Base-by-base conservation (phyloP, 2,329 filamentous ascomycete genomes). In the Meredithiella fracta region DNA sequence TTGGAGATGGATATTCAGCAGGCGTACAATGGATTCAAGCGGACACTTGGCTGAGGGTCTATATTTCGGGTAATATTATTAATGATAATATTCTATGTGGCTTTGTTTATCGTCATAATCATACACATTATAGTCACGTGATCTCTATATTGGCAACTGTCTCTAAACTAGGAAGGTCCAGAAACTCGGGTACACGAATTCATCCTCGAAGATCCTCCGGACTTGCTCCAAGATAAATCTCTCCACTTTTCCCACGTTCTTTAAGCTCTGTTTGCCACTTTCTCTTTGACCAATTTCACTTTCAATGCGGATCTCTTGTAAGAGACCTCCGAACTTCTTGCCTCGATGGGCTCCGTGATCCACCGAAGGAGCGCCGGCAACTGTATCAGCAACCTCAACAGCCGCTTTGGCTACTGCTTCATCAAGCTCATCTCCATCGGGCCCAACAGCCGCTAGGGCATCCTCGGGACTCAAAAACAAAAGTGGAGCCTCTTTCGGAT, bases 201-300 rank as follows among this genome's bases (percentile, higher is more conserved):
- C 92, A 66, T 97, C 92, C 69, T 98, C 92, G 65, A 98, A 97
- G 63, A 98, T 97, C 65, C 89, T 80, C 66, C 91, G 82, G 60
- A 98, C 92, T 69, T 97, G 91, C 67, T 97, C 91, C 59, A 98
- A 75, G 57, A 98, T 88, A 67, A 98, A 98, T 64, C 88, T 85
- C 72, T 98, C 92, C 58, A 98, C 92, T 74, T 98, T 98, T 58
- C 92, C 91, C 52, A 98, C 91, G 67, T 98, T 98, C 75, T 96
- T 97, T 59, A 98, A 72, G 50, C 91, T 92, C 71, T 96, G 91
- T 70, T 92, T 95, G 25, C 88, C 87, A 59, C 85, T 83, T 64
- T 94, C 89, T 61, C 89, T 82, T 67, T 92, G 84, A 5, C 92
- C 92, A 67, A 98, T 98, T 70, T 98, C 92, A 67, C 91, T 97